Evolutionary conservation across 192 early-diverging fungal species (phyloP).

Genomic region (Rhizophagus sp.): DNA sequence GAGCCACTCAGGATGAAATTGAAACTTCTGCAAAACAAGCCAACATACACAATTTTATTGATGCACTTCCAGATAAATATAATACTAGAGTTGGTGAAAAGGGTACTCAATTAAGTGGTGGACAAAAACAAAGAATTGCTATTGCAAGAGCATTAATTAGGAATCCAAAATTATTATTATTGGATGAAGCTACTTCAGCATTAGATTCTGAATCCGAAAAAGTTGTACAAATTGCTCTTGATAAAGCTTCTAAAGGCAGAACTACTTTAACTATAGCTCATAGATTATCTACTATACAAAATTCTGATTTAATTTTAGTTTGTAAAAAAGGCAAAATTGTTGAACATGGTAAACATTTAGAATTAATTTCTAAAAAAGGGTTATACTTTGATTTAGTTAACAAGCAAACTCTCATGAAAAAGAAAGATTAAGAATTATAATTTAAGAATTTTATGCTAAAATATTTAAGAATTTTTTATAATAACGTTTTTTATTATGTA

Average conservation of each 20-base stretch:
- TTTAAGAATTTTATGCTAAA: no score
- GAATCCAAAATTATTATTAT: conserved; percentile 74
- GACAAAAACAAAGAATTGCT: conserved; percentile 81
- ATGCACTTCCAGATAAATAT: conserved; percentile 58
- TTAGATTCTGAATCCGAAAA: conserved; percentile 68
- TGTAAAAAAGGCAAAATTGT: conserved; percentile 65
- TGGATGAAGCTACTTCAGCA: conserved; percentile 80
- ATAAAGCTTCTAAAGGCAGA: conserved; percentile 61
- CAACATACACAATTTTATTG: conserved; percentile 67
- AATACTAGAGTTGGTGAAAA: conserved; percentile 66
- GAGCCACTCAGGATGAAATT: conserved; percentile 48
- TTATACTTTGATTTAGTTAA: conserved; percentile 63
- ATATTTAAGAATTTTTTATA: no score
- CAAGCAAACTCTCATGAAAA: conserved; percentile 62
- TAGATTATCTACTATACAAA: conserved; percentile 66
- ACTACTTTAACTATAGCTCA: conserved; percentile 75
- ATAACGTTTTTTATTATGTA: no score
- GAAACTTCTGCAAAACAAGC: conserved; percentile 53
- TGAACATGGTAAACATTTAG: conserved; percentile 61
- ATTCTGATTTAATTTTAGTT: conserved; percentile 74
- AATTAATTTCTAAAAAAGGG: conserved; percentile 54
- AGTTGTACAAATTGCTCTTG: conserved; percentile 64
- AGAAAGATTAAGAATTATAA: no score
- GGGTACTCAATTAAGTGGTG: conserved; percentile 58
- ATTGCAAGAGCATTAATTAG: conserved; percentile 87